Evolutionary conservation across 495 filamentous ascomycete genomes (phyloP), one percentile per base, ranked within the genome.

Genomic region (Penicillium angulare): DNA sequence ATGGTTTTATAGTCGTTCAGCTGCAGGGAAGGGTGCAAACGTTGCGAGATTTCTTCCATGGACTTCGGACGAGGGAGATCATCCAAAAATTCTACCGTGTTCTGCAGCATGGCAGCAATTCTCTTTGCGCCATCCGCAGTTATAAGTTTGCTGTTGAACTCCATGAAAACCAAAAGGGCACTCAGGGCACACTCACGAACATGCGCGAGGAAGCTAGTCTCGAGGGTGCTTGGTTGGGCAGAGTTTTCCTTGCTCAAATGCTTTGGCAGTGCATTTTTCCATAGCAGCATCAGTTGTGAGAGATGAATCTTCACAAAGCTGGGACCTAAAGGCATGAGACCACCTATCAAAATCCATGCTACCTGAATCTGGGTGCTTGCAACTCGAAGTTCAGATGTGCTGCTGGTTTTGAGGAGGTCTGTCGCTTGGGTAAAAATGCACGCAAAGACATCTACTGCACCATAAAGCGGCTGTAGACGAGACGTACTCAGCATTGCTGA

Each of bases 301-400:
- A 99, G 78, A 72, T 97, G 93, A 33, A 96, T 97, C 69, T 99
- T 99, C 68, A 97, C 92, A 65, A 99, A 99, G 64, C 95, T 97
- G 5, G 95, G 95, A 0, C 93, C 93, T 2, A 97, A 77, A 6
- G 92, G 88, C 95, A 97, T 97, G 20, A 99, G 71, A 0, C 93
- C 93, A 27, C 93, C 93, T 48, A 99, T 95, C 44, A 99, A 69
- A 35, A 95, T 95, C 93, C 93, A 99, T 16, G 93, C 92, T 5
- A 97, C 91, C 58, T 99, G 93, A 29, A 99, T 90, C 62, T 99
- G 93, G 13, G 90, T 95, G 57, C 87, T 87, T 15, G 92, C 92
- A 39, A 92, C 85, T 36, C 95, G 86, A 46, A 99, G 78, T 56
- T 99, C 92, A 9, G 89, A 92, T 57, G 86, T 89, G 24, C 90